Evolutionary conservation across 1,139 yeast genomes (phyloP), one percentile per base, ranked within the genome.

Genomic region (Pichia cactophila): DNA sequence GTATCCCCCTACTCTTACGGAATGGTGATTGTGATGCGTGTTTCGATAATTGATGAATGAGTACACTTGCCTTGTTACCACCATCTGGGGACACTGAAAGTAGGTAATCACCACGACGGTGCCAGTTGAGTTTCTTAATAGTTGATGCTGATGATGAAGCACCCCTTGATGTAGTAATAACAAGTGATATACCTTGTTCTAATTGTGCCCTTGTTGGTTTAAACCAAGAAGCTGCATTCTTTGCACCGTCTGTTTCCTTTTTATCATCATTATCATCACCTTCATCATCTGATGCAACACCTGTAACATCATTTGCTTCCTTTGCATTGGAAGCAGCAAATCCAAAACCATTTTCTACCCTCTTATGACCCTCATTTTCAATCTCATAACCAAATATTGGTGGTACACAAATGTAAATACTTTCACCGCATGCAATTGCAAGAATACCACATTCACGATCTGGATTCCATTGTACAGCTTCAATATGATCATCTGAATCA

Each of bases 11-110:
- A 38, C 95, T 80, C 68, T 88, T 88, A 60, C 82, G 78, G 78
- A 92, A 92, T 55, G 99, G 99, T 17, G 96, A 86, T 71, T 92
- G 99, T n/a, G 97, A 85, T 54, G 85, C 76, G 71, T 92, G 98
- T 69, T 89, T 89, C 6, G 97, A 87, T 46, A 92, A 71, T 71
- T 92, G 97, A 69, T 92, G 99, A 57, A 92, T 88, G 52, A 94
- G 74, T 42, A 92, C 96, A 5, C 97, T 84, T 7, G 94, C 79
- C 33, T 56, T 59, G 63, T 88, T 83, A 53, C 87, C 88, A 49
- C 88, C 85, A 52, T 86, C 92, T 44, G 97, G 97, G 12, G 96
- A 82, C 26, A 88, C 95, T 3, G 95, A 83, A 56, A 92, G 96
- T 60, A 94, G 87, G 66, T 92, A 92, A 70, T 92, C 98, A 63